These are phyloP conservation scores for Tolypocladium endophyticum DNA, from an alignment of 2,329 filamentous ascomycete genomes.

Conservation along the genomic window DNA sequence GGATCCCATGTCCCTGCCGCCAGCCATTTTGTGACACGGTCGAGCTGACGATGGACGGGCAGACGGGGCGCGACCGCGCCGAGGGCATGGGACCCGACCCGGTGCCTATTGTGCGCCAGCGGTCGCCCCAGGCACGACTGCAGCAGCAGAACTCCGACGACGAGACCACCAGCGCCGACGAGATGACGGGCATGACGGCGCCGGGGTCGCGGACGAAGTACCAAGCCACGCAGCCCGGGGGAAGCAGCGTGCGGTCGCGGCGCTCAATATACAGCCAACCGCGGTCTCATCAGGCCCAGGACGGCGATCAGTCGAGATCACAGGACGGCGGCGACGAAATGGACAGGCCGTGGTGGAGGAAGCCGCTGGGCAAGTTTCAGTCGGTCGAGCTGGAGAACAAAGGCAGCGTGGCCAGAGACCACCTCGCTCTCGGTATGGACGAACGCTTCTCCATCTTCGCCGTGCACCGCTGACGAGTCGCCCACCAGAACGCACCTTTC, in stretches of 20 bases:
- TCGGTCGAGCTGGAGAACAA: conserved; percentile 76
- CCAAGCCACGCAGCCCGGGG: conserved; percentile 22
- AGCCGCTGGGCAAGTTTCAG: conserved; percentile 35
- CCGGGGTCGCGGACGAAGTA: conserved; percentile 26
- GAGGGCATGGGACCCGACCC: conserved; percentile 24
- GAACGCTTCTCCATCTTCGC: not conserved
- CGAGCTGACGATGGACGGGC: not conserved
- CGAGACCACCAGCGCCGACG: conserved; percentile 21
- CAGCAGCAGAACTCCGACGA: conserved; percentile 1
- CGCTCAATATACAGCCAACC: conserved; percentile 8
- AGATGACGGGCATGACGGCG: conserved; percentile 29
- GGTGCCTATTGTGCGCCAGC: conserved; percentile 5
- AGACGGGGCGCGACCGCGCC: conserved; percentile 33
- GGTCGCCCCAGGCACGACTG: not conserved
- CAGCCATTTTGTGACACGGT: not conserved
- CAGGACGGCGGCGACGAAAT: conserved; percentile 10
- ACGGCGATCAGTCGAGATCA: not conserved
- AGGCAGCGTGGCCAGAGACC: conserved; percentile 72
- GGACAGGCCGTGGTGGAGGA: conserved; percentile 37
- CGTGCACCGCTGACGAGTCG: not conserved
- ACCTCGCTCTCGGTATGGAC: conserved; percentile 61
- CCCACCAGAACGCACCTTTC: conserved; percentile 65
- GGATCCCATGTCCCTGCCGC: not conserved
- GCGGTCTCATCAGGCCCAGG: conserved; percentile 6
- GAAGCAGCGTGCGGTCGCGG: conserved; percentile 1